Conservation (phyloP, 345 rosid genomes). For the Eucalyptus cloeziana region DNA sequence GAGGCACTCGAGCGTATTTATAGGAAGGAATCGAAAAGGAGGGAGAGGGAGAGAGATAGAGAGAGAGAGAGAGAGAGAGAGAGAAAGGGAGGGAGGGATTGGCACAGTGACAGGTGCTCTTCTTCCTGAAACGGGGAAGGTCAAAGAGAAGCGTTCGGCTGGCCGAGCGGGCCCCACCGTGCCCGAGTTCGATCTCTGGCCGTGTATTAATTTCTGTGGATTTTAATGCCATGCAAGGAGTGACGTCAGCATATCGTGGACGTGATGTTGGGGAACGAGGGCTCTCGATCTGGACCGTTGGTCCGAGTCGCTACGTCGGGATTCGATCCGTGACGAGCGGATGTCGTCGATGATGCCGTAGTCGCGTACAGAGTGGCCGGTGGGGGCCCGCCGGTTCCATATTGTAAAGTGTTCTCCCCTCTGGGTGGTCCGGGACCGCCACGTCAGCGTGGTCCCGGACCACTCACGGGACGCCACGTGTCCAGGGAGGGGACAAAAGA, state of each 20-base stretch:
- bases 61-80: neutral
- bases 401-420: neutral
- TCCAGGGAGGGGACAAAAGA: too few relatives aligned
- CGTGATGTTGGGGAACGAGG: neutral
- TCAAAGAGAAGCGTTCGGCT: constrained; percentile 27
- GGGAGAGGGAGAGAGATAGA: neutral
- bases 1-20: neutral
- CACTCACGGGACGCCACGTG: too few relatives aligned
- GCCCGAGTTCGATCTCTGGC: neutral
- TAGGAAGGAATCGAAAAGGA: neutral
- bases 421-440: too few relatives aligned
- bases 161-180: constrained; percentile 26
- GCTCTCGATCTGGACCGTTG: neutral
- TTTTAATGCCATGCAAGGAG: neutral
- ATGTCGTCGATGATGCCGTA: neutral
- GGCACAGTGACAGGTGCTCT: neutral
- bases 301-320: neutral
- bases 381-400: neutral
- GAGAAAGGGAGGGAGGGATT: neutral
- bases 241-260: neutral
- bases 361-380: neutral
- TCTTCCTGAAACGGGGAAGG: neutral
- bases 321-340: neutral
- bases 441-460: too few relatives aligned
- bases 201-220: neutral